Evolutionary conservation across 2,329 filamentous ascomycete species (phyloP).

Genomic region (Penicillium thymicola): DNA sequence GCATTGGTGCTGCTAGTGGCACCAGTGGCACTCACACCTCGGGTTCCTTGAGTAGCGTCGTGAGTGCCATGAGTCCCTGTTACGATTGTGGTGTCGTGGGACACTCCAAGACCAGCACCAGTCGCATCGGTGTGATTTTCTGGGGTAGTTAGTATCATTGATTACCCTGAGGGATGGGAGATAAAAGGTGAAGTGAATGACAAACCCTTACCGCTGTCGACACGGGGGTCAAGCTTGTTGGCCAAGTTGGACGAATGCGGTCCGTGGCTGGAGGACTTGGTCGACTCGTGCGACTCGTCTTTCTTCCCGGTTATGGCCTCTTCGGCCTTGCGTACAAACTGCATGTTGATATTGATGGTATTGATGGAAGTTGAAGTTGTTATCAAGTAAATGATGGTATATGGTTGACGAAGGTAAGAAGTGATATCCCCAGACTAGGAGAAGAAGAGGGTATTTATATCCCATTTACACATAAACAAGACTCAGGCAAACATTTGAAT

Average conservation of each 20-base stretch:
- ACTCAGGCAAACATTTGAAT: not conserved
- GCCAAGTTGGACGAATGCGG: slow-evolving; percentile 15
- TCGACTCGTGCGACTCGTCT: slow-evolving; percentile 11
- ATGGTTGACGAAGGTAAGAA: not conserved
- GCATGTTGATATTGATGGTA: not conserved
- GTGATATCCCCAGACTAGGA: not conserved
- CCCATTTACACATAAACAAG: not conserved
- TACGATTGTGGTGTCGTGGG: not conserved
- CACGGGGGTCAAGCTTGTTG: slow-evolving; percentile 22
- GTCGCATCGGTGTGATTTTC: slow-evolving; percentile 1
- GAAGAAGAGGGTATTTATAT: not conserved
- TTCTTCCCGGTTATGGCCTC: slow-evolving; percentile 37
- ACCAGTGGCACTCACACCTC: not conserved
- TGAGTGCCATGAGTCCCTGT: not conserved
- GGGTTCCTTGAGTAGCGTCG: not conserved
- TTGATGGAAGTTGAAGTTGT: not conserved
- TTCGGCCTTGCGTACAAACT: slow-evolving; percentile 46
- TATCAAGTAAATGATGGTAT: not conserved
- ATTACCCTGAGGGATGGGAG: no score
- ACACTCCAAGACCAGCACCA: not conserved
- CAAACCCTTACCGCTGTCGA: slow-evolving; percentile 18
- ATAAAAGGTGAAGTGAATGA: not conserved
- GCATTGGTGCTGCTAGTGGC: slow-evolving; percentile 2
- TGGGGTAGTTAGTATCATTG: not conserved
- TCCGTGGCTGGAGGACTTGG: slow-evolving; percentile 13